Conservation (phyloP, 768 basidiomycete species). For the Sistotremastrum niveocremeum region DNA sequence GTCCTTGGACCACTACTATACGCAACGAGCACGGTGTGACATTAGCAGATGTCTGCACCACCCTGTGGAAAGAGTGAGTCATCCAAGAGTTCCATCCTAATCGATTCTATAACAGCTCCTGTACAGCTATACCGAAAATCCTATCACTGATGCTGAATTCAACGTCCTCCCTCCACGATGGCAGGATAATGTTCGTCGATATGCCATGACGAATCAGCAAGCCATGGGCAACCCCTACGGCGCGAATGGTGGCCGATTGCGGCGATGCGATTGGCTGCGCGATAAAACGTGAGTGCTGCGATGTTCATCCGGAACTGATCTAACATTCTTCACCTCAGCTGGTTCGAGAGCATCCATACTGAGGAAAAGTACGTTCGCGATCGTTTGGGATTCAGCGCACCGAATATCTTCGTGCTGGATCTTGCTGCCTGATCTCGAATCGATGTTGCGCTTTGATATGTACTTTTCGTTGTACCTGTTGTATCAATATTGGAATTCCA, state of each 20-base stretch:
- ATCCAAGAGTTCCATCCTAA: neutral
- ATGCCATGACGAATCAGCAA: constrained; percentile 30
- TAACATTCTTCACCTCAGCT: constrained; percentile 14
- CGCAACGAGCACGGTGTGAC: constrained; percentile 65
- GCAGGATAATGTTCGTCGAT: constrained; percentile 61
- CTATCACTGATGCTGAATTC: constrained; percentile 56
- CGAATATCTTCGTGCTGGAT: constrained; percentile 69
- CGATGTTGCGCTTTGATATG: neutral
- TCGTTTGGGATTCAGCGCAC: constrained; percentile 63
- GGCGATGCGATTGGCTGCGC: constrained; percentile 54
- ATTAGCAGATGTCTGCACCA: constrained; percentile 55
- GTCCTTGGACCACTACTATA: constrained; percentile 71
- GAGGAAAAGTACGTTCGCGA: constrained; percentile 44
- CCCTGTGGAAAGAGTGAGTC: constrained; percentile 67
- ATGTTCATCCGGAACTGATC: neutral
- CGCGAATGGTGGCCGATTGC: constrained; percentile 30
- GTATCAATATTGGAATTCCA: no score
- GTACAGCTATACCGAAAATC: constrained; percentile 52
- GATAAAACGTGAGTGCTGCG: constrained; percentile 30
- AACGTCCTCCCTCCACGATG: constrained; percentile 41
- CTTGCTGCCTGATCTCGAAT: constrained; percentile 28
- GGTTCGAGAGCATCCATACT: constrained; percentile 49
- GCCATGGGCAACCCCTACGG: constrained; percentile 23
- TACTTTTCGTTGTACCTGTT: neutral
- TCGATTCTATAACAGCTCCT: neutral